These are phyloP conservation scores for Dittrichia graveolens DNA, from an alignment of 129 eudicot species.

Conservation along the genomic window DNA sequence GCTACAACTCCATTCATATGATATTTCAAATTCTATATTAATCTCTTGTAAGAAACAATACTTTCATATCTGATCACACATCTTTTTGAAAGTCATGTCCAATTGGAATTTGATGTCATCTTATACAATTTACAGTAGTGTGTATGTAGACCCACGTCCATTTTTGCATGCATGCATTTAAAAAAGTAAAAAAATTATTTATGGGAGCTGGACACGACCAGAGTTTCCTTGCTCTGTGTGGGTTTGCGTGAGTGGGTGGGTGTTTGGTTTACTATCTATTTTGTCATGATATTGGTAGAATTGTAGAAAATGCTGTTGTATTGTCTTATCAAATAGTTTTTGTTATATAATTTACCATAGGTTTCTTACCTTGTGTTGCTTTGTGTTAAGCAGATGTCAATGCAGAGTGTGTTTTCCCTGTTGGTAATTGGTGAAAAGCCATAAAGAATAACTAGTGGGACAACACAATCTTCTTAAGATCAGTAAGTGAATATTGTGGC, in stretches of 20 bases:
- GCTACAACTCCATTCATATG: neutral
- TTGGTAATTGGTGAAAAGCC: slow-evolving; percentile 1
- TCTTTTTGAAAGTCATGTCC: neutral
- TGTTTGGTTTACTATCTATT: neutral
- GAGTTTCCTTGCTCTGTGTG: neutral
- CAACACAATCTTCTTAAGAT: slow-evolving; percentile 26
- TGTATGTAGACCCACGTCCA: too few relatives aligned
- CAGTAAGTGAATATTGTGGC: neutral
- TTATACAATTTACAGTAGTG: too few relatives aligned
- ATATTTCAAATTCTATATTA: neutral
- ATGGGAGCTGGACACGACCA: neutral
- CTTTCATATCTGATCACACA: slow-evolving; percentile 14
- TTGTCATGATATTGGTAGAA: slow-evolving; percentile 4
- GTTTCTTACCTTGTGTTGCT: neutral
- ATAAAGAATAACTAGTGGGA: neutral
- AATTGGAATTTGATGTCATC: neutral
- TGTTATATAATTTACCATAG: neutral
- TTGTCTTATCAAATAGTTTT: slow-evolving; percentile 6
- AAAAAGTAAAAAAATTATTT: too few relatives aligned
- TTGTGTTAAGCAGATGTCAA: neutral
- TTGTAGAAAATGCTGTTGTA: neutral
- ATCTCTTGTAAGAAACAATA: neutral
- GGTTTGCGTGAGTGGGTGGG: neutral
- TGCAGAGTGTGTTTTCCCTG: slow-evolving; percentile 9
- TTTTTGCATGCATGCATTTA: too few relatives aligned